Percentiles rank a stretch among this genome's conserved stretches.
Conservation (phyloP, 495 filamentous ascomycete genomes). For the Trichoderma erinaceum region DNA sequence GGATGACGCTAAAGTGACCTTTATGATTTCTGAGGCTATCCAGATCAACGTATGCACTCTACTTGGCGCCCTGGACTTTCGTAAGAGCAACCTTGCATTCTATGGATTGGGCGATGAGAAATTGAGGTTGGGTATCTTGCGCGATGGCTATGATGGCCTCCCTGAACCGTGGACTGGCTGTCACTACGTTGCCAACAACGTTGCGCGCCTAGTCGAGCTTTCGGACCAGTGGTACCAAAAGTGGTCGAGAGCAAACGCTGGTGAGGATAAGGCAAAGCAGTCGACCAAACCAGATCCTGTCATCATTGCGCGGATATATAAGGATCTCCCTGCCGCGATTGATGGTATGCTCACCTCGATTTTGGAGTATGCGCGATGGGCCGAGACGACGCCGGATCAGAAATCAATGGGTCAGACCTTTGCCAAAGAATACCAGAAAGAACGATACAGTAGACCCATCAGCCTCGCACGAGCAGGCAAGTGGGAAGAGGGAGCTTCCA, state of each 20-base stretch:
- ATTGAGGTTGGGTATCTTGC: slow-evolving; percentile 62
- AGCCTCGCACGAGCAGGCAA: slow-evolving; percentile 61
- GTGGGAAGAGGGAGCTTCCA: slow-evolving; percentile 57
- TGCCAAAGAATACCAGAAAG: slow-evolving; percentile 30
- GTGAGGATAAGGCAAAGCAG: background rate
- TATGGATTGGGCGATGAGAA: slow-evolving; percentile 64
- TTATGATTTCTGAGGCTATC: slow-evolving; percentile 64
- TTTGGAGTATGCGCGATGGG: slow-evolving; percentile 36
- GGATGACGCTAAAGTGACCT: slow-evolving; percentile 42
- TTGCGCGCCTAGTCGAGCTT: slow-evolving; percentile 50
- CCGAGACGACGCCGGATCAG: slow-evolving; percentile 27
- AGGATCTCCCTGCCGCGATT: slow-evolving; percentile 37
- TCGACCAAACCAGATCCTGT: slow-evolving; percentile 17
- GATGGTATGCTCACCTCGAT: slow-evolving; percentile 41
- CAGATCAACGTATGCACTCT: slow-evolving; percentile 69
- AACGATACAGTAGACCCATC: slow-evolving; percentile 37
- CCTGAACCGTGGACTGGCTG: slow-evolving; percentile 79
- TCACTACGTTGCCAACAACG: slow-evolving; percentile 49
- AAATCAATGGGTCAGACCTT: slow-evolving; percentile 33
- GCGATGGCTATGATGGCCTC: slow-evolving; percentile 53
- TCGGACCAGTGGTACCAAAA: slow-evolving; percentile 31
- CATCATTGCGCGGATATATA: slow-evolving; percentile 32
- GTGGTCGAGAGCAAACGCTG: slow-evolving; percentile 14
- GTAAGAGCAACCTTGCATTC: slow-evolving; percentile 53
- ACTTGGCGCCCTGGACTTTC: slow-evolving; percentile 67